Evolutionary conservation across 192 early-diverging fungal genomes (phyloP).

Genomic region (Ambispora gerdemannii): DNA sequence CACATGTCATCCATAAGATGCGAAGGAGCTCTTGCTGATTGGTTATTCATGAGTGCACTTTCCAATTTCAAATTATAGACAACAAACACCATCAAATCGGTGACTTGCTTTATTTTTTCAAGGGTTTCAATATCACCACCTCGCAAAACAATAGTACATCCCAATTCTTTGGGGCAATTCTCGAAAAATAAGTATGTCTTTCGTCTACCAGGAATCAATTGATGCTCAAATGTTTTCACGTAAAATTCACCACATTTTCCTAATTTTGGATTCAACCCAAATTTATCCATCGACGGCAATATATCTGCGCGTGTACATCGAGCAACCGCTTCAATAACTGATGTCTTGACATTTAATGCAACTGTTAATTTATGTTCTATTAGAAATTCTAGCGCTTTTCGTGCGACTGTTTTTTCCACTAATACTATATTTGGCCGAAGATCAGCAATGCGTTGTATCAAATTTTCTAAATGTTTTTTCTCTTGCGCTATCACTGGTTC

Average conservation of each 20-base stretch:
- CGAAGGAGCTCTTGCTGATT: constrained; percentile 62
- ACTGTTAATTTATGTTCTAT: constrained; percentile 78
- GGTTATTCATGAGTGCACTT: constrained; percentile 70
- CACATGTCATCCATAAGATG: constrained; percentile 4
- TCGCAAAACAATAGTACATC: constrained; percentile 86
- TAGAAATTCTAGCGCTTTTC: constrained; percentile 81
- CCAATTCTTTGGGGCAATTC: constrained; percentile 72
- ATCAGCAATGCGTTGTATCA: constrained; percentile 75
- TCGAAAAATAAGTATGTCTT: constrained; percentile 90
- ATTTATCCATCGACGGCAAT: constrained; percentile 78
- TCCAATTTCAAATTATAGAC: constrained; percentile 89
- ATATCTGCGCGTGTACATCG: constrained; percentile 82
- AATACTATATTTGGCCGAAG: constrained; percentile 78
- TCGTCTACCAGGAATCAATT: constrained; percentile 71
- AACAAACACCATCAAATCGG: constrained; percentile 80
- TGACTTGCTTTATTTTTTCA: constrained; percentile 74
- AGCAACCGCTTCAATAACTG: constrained; percentile 81
- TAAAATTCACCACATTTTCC: constrained; percentile 76
- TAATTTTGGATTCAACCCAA: constrained; percentile 65
- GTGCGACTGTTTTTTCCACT: constrained; percentile 76
- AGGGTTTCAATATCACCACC: constrained; percentile 71
- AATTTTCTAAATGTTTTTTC: constrained; percentile 72
- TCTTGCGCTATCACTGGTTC: constrained; percentile 82
- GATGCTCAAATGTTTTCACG: constrained; percentile 79
- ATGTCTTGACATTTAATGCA: constrained; percentile 79